Percentiles rank a stretch among this genome's conserved stretches.
phyloP scores from a whole-genome alignment of 805 yeast genomes.

The Pichia exigua region DNA sequence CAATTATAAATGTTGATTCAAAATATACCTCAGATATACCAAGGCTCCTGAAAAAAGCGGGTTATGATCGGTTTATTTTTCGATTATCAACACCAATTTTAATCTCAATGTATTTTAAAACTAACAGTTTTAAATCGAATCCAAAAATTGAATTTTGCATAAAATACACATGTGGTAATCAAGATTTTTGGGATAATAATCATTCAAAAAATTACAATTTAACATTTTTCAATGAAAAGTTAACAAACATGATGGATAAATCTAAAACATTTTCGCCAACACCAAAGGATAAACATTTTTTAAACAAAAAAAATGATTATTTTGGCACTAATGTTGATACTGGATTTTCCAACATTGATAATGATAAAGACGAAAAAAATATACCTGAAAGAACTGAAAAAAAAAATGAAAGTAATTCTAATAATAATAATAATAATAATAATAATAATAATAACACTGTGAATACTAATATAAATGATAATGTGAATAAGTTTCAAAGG shows the following conservation, averaged over 20 bases:
- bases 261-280: slow-evolving; percentile 1
- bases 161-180: slow-evolving; percentile 39
- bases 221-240: slow-evolving; percentile 19
- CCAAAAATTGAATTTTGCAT: slow-evolving; percentile 42
- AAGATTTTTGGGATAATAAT: slow-evolving; percentile 78
- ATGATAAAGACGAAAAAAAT: neutral
- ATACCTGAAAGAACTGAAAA: neutral
- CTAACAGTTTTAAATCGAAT: slow-evolving; percentile 3
- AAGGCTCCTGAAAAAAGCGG: slow-evolving; percentile 36
- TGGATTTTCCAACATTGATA: neutral
- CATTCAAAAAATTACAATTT: slow-evolving; percentile 48
- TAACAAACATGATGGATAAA: neutral
- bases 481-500: neutral
- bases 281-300: neutral
- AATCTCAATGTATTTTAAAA: slow-evolving; percentile 23
- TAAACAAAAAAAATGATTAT: neutral
- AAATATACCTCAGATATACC: slow-evolving; percentile 50
- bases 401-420: neutral
- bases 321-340: neutral
- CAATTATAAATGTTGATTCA: slow-evolving; percentile 64
- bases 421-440: neutral
- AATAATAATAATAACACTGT: neutral
- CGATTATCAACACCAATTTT: slow-evolving; percentile 43
- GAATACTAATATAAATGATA: neutral
- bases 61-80: slow-evolving; percentile 68